Evolutionary conservation across 192 early-diverging fungal genomes (phyloP), one percentile per base, ranked within the genome.

Genomic region (Entomortierella lignicola): DNA sequence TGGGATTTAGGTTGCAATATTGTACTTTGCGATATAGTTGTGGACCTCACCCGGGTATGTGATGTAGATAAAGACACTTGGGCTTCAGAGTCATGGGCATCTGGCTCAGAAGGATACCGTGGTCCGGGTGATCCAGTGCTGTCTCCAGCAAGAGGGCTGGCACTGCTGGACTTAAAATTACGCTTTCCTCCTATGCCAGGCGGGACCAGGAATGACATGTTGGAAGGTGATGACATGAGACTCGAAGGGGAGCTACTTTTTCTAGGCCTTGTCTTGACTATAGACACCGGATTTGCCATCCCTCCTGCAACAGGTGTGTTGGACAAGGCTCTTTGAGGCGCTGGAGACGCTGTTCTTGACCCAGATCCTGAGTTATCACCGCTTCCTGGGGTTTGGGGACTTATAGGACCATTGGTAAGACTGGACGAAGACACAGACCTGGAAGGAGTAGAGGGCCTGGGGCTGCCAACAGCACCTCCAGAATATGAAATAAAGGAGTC

Each of bases 361-460:
- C 52, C 66, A 4, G 54, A 1, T 4, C n/a, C 54, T 1, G 47
- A 50, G 8, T 58, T 42, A 6, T 43, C 55, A 11, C 60, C 55
- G 20, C 21, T 59, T 12, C 31, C 50, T 1, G 32, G 20, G 32
- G 50, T 18, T 30, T 83, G 71, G 2, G 85, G 82, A 55, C 83
- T 85, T 0, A 65, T 64, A 43, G 83, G 74, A n/a, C 82, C 81
- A 5, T 71, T 81, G 2, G 51, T 51, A 53, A 58, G 20, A 29
- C 31, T 71, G 54, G 81, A 82, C 18, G 73, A 61, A 20, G 84
- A 82, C 1, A 60, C 48, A 30, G 71, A 77, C 37, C 83, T 77
- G 4, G 75, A 83, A 15, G 83, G 75, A 11, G 83, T 82, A 1
- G 83, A 86, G 23, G 79, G 77, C 13, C 81, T 80, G 51, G 58